Base-by-base conservation (phyloP, 768 basidiomycete species). In the Pseudohyphozyma bogoriensis region DNA sequence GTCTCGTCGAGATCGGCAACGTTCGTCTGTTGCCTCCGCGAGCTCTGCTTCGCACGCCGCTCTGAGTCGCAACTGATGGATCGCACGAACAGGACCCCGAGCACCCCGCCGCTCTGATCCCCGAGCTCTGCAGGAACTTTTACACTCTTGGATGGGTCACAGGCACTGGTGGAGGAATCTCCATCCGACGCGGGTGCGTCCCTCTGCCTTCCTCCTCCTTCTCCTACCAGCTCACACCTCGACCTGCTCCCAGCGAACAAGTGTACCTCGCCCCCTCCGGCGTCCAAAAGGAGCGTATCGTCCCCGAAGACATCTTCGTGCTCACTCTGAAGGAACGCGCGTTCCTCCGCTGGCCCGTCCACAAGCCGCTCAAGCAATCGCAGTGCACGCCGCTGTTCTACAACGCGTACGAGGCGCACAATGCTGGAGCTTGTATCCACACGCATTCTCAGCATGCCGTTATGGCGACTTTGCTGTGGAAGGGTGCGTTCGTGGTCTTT, bases 101-200 rank as follows among this genome's bases (percentile, higher is more conserved):
- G 33, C 77, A 92, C 83, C 89, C 89, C 24, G 89, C 89, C n/a
- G 90, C 89, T 73, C 79, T 91, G 63, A 91, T 91, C 55, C 86
- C 86, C 35, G 86, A 87, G 70, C 79, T 92, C 2, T 92, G 89
- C 72, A 77, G 81, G 46, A 81, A 82, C 9, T 91, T 92, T 74
- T 91, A 91, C 75, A 79, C 75, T 76, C 80, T 91, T 26, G 89
- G 89, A 18, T 91, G 89, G 89, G 89, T 91, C 1, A 91, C 89
- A 4, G 89, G 89, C 20, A 91, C 89, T 3, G 89, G 88, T 9
- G 75, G 76, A 28, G 74, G 74, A 0, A 71, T 72, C 63, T 69
- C 67, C 8, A 45, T 69, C 11, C 45, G 69, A 8, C 54, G 63
- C 5, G 69, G 66, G 68, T 71, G 40, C 53, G 69, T 68, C 8